Percentiles rank a stretch among this genome's conserved stretches.
These are phyloP conservation scores for Pisolithus thermaeus DNA, from an alignment of 1,284 basidiomycete species.

Conservation along the genomic window DNA sequence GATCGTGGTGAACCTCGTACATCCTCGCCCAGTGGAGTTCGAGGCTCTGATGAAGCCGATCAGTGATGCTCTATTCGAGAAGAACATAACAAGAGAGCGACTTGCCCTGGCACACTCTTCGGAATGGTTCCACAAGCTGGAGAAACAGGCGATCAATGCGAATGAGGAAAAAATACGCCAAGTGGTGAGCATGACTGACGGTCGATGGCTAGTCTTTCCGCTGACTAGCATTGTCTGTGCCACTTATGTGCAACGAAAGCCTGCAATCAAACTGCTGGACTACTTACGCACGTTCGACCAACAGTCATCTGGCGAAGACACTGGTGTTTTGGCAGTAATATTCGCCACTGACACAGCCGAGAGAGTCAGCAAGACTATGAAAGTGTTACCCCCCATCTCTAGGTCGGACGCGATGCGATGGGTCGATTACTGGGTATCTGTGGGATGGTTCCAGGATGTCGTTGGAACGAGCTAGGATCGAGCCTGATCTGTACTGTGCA, in stretches of 20 bases:
- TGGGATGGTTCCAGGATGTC: constrained; percentile 9
- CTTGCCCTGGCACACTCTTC: constrained; percentile 20
- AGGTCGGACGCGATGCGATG: constrained; percentile 11
- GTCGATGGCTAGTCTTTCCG: constrained; percentile 5
- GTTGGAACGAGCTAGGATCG: not conserved
- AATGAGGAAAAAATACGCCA: constrained; percentile 10
- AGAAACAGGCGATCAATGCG: constrained; percentile 4
- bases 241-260: constrained; percentile 2
- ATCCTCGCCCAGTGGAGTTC: constrained; percentile 23
- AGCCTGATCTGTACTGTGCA: not conserved
- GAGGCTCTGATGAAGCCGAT: constrained; percentile 17
- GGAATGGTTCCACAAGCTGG: constrained; percentile 19
- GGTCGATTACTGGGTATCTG: constrained; percentile 18
- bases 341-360: constrained; percentile 9
- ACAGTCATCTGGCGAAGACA: not conserved
- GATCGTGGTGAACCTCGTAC: constrained; percentile 23
- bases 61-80: constrained; percentile 8
- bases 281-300: constrained; percentile 12
- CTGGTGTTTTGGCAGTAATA: not conserved
- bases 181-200: constrained; percentile 12
- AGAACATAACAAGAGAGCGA: constrained; percentile 4
- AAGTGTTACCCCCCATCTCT: constrained; percentile 8
- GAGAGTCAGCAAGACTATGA: constrained; percentile 15
- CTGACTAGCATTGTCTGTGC: constrained; percentile 4
- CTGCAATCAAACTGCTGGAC: constrained; percentile 14